phyloP scores from a whole-genome alignment of 1,284 basidiomycete species.

The Cryptococcus sp. region DNA sequence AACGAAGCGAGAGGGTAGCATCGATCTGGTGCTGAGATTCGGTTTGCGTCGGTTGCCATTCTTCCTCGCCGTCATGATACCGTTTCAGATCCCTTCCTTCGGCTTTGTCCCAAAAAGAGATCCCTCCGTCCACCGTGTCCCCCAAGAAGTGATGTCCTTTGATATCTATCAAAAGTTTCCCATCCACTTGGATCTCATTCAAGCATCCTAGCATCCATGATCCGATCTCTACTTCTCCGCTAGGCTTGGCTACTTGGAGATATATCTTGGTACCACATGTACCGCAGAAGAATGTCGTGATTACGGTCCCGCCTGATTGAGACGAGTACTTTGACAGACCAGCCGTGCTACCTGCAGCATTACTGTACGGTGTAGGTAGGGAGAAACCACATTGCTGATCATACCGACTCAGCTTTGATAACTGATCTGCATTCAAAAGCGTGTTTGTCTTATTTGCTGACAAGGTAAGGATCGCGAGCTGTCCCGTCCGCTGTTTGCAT shows the following conservation, averaged over 20 bases:
- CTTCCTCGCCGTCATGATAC: constrained; percentile 7
- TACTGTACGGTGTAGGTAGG: background rate
- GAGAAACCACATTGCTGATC: constrained; percentile 8
- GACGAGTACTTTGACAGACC: constrained; percentile 3
- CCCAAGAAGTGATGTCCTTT: constrained; percentile 9
- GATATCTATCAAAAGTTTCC: constrained; percentile 1
- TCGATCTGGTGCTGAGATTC: background rate
- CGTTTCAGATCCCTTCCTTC: background rate
- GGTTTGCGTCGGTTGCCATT: background rate
- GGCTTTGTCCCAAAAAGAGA: constrained; percentile 4
- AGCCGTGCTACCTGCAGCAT: background rate
- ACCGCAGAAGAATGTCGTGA: constrained; percentile 7
- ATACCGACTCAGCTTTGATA: background rate
- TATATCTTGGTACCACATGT: constrained; percentile 5
- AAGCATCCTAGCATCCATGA: constrained; percentile 6
- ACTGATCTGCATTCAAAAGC: background rate
- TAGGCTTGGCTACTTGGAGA: constrained; percentile 1
- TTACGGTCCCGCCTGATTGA: constrained; percentile 3
- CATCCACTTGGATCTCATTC: background rate
- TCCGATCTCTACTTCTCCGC: constrained; percentile 3
- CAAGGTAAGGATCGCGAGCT: constrained; percentile 2
- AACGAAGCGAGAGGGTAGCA: constrained; percentile 1
- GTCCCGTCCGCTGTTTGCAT: constrained; percentile 6
- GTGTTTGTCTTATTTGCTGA: constrained; percentile 4
- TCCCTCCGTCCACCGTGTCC: constrained; percentile 7